Percentiles rank a stretch among this genome's conserved stretches.
phyloP scores from a whole-genome alignment of 306 rosid species.

The Vigna unguiculata region DNA sequence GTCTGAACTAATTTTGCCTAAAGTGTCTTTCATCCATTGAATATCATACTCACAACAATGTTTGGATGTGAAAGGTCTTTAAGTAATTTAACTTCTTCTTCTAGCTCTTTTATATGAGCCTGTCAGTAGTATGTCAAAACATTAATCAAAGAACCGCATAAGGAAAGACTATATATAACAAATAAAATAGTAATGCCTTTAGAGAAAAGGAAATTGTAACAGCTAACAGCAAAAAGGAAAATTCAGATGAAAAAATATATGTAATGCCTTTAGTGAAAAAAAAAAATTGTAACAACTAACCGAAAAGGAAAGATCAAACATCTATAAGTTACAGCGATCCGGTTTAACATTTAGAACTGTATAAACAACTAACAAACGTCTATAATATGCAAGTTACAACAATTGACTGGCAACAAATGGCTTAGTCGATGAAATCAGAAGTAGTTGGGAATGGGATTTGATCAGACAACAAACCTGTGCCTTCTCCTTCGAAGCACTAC shows the following conservation, averaged over 20 bases:
- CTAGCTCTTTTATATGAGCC: constrained; percentile 97
- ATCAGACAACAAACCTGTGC: constrained; percentile 73
- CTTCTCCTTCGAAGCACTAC: constrained; percentile 87
- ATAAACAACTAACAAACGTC: neutral
- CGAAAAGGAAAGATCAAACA: constrained; percentile 6
- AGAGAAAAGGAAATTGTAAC: neutral
- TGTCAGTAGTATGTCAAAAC: constrained; percentile 52
- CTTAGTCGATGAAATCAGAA: constrained; percentile 31
- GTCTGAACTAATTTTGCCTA: constrained; percentile 19
- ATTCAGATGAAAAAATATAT: neutral
- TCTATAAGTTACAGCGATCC: neutral
- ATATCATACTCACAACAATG: constrained; percentile 86
- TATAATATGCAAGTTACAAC: neutral
- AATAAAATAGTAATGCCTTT: neutral
- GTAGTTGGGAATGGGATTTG: neutral
- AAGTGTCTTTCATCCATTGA: constrained; percentile 40
- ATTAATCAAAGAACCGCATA: constrained; percentile 35
- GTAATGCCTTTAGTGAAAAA: neutral
- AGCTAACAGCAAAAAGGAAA: neutral
- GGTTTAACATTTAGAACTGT: neutral
- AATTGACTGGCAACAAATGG: constrained; percentile 22
- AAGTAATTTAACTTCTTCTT: constrained; percentile 98
- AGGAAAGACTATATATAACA: neutral
- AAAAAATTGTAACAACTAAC: neutral
- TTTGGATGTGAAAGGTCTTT: constrained; percentile 95